These are phyloP conservation scores for Escovopsis sp. DNA, from an alignment of 2,329 filamentous ascomycete species.

Conservation along the genomic window DNA sequence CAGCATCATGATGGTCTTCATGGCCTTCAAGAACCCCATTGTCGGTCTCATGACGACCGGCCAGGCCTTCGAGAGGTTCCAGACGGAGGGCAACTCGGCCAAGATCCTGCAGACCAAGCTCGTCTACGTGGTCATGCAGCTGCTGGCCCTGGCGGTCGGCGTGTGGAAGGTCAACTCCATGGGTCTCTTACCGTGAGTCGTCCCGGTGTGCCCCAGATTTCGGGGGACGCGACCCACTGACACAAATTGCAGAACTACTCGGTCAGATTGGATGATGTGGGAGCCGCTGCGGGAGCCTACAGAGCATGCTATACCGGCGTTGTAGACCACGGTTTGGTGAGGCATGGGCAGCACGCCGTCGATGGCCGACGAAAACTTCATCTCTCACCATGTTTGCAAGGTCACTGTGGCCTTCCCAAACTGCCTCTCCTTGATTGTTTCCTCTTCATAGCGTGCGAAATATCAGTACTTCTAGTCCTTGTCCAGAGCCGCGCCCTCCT, in stretches of 20 bases:
- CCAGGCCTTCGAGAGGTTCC: slow-evolving; percentile 78
- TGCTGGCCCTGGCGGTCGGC: slow-evolving; percentile 68
- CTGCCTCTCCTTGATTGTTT: too few species aligned
- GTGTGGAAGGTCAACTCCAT: slow-evolving; percentile 96
- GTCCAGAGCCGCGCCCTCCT: too few species aligned
- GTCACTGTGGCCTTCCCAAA: too few species aligned
- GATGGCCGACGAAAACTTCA: too few species aligned
- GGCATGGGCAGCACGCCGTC: background rate
- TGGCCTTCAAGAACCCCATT: slow-evolving; percentile 95
- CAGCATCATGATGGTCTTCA: slow-evolving; percentile 99
- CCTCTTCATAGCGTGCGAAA: too few species aligned
- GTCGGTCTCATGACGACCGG: slow-evolving; percentile 71
- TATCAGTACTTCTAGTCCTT: too few species aligned
- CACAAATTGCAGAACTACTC: slow-evolving; percentile 54
- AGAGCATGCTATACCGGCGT: slow-evolving; percentile 49
- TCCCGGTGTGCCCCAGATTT: background rate
- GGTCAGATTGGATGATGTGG: slow-evolving; percentile 97
- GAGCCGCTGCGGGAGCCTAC: slow-evolving; percentile 57
- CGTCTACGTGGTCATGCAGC: slow-evolving; percentile 76
- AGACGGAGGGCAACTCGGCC: slow-evolving; percentile 60
- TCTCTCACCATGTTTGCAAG: too few species aligned
- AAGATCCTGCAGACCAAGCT: slow-evolving; percentile 72
- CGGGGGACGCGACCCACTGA: background rate
- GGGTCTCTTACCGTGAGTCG: slow-evolving; percentile 75
- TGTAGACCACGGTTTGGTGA: slow-evolving; percentile 21